These are phyloP conservation scores for Apophysomyces trapeziformis DNA, from an alignment of 371 early-diverging fungal genomes.

Conservation along the genomic window DNA sequence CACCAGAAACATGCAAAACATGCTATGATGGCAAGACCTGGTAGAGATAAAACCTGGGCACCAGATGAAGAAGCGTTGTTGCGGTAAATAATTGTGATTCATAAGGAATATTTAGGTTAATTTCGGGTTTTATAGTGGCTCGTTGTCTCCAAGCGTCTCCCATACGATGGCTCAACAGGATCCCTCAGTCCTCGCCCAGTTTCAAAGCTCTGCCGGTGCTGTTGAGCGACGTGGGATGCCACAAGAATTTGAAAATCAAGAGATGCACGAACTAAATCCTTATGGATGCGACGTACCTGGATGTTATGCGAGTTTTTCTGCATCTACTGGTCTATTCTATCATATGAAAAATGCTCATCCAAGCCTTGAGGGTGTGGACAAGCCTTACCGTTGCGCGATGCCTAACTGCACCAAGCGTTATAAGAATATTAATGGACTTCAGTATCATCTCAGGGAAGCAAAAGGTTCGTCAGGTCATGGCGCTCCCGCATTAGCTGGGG, in stretches of 20 bases:
- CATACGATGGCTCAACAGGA: slow-evolving; percentile 19
- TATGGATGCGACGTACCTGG: slow-evolving; percentile 75
- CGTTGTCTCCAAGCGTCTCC: slow-evolving; percentile 9
- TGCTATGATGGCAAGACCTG: background rate
- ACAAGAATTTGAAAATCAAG: slow-evolving; percentile 16
- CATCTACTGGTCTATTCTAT: slow-evolving; percentile 64
- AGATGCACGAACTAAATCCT: slow-evolving; percentile 44
- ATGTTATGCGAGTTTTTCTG: slow-evolving; percentile 64
- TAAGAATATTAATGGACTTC: slow-evolving; percentile 97
- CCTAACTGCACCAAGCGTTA: slow-evolving; percentile 87
- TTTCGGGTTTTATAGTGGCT: background rate
- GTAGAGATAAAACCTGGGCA: slow-evolving; percentile 2
- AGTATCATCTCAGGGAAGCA: slow-evolving; percentile 90
- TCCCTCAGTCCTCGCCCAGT: slow-evolving; percentile 32
- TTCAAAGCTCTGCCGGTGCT: slow-evolving; percentile 8
- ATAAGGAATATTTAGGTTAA: background rate
- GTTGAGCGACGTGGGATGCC: slow-evolving; percentile 2
- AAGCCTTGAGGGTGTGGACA: slow-evolving; percentile 40
- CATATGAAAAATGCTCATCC: slow-evolving; percentile 73
- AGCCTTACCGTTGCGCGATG: slow-evolving; percentile 86
- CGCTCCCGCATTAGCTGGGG: slow-evolving; percentile 11
- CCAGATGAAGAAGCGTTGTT: slow-evolving; percentile 7
- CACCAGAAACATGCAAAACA: slow-evolving; percentile 1
- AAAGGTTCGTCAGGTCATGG: slow-evolving; percentile 65
- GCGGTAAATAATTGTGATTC: background rate